Evolutionary conservation across 345 rosid genomes (phyloP), one percentile per base, ranked within the genome.

Genomic region (Lenwebbia sp.): DNA sequence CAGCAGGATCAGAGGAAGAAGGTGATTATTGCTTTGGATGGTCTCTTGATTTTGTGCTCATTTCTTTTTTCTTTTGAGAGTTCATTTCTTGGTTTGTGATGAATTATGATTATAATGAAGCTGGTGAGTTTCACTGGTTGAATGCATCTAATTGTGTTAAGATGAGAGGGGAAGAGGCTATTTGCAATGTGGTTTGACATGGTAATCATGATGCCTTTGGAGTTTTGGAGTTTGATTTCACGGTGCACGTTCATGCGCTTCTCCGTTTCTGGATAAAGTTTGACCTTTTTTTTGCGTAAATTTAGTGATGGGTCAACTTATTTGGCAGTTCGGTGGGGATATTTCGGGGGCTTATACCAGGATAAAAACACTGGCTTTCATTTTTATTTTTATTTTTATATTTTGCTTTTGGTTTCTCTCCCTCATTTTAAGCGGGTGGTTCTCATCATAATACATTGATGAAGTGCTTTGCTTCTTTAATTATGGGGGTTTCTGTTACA

Each of bases 1-100:
- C 99, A 95, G 93, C 94, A 90, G 90, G 98, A 94, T 89, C 93
- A 92, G 81, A 93, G 96, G 82, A 95, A 95, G 87, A 96, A 96
- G 99, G 98, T 96, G 86, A 88, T 55, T 41, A 47, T 47, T 44
- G n/a, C 62, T 85, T 33, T 44, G 52, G 54, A 33, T 5, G 47
- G 21, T 70, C 81, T 78, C 60, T 82, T 76, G 74, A 33, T 23
- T 84, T 49, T 84, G 74, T 22, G 51, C 49, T 56, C 11, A 13
- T 13, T 82, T 52, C 83, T 23, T 26, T 53, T 83, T 19, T 51
- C 12, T 6, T 82, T 19, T 19, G 41, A 52, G 54, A 49, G 54
- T 84, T 84, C 56, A 21, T 41, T 41, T 44, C 37, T 40, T 49
- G 53, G 22, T 47, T 84, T 84, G 21, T 83, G 57, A 37, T n/a